Evolutionary conservation across 73 alveolate species (phyloP).

Genomic region (Paramecium caudatum): DNA sequence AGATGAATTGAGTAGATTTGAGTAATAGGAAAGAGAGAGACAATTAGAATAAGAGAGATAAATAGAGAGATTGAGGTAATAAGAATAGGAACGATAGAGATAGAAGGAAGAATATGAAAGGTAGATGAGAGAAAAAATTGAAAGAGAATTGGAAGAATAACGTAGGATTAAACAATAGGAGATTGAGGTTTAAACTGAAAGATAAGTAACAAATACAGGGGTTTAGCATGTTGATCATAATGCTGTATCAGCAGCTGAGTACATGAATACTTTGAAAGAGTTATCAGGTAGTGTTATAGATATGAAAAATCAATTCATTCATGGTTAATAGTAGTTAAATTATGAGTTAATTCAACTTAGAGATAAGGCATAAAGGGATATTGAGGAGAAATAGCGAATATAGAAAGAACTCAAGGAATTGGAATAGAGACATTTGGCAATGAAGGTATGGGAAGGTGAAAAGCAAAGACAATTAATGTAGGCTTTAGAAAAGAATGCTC

Average conservation of each 20-base stretch:
- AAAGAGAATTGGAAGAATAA: conserved; percentile 51
- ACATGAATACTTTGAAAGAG: conserved; percentile 17
- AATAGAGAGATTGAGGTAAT: background rate
- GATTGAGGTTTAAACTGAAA: conserved; percentile 38
- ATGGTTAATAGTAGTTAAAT: conserved; percentile 23
- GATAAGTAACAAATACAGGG: background rate
- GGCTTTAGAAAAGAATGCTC: conserved; percentile 62
- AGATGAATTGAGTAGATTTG: background rate
- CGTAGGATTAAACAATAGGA: conserved; percentile 24
- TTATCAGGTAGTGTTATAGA: conserved; percentile 53
- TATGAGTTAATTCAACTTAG: conserved; percentile 33
- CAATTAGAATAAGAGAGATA: background rate
- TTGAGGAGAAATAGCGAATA: conserved; percentile 30
- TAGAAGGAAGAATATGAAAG: conserved; percentile 13
- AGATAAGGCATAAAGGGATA: conserved; percentile 47
- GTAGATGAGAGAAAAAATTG: background rate
- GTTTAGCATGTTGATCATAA: conserved; percentile 58
- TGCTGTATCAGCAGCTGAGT: conserved; percentile 68
- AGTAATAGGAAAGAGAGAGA: conserved; percentile 27
- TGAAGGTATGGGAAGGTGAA: conserved; percentile 64
- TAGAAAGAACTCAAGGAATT: conserved; percentile 47
- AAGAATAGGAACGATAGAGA: background rate
- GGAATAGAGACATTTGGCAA: conserved; percentile 40
- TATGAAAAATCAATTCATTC: conserved; percentile 62
- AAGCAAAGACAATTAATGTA: conserved; percentile 46